phyloP scores from a whole-genome alignment of 768 basidiomycete genomes.

The Mycena amicta region DNA sequence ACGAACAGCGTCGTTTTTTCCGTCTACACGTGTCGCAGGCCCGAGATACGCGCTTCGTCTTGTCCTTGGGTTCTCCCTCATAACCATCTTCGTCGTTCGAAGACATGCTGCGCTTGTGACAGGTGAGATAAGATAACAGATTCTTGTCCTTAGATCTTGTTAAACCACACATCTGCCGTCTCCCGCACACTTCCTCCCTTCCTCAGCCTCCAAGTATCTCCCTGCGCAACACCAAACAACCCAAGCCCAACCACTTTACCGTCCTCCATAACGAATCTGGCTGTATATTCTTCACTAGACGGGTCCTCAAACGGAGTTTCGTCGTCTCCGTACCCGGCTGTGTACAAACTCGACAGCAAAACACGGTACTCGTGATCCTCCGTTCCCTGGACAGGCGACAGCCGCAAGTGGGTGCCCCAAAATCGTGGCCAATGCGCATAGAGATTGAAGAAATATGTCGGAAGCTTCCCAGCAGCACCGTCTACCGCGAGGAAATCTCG shows the following conservation, averaged over 20 bases:
- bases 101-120: too few relatives aligned
- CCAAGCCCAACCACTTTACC: slow-evolving; percentile 34
- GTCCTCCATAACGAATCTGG: slow-evolving; percentile 27
- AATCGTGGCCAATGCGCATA: slow-evolving; percentile 35
- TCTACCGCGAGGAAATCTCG: slow-evolving; percentile 32
- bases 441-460: slow-evolving; percentile 17
- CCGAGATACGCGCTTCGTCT: slow-evolving; percentile 54
- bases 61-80: slow-evolving; percentile 19
- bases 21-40: slow-evolving; percentile 66
- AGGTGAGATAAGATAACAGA: too few relatives aligned
- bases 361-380: slow-evolving; percentile 22
- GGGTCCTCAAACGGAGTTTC: slow-evolving; percentile 33
- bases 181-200: slow-evolving; percentile 25
- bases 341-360: slow-evolving; percentile 31
- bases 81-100: too few relatives aligned
- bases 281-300: slow-evolving; percentile 4
- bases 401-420: slow-evolving; percentile 42
- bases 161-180: slow-evolving; percentile 35
- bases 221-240: slow-evolving; percentile 18
- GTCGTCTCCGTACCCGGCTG: slow-evolving; percentile 41
- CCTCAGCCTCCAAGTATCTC: slow-evolving; percentile 25
- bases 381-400: slow-evolving; percentile 17
- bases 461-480: background rate
- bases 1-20: slow-evolving; percentile 53
- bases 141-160: slow-evolving; percentile 18